Base-by-base conservation (phyloP, 169 alveolate genomes). In the Plasmodium inui region DNA sequence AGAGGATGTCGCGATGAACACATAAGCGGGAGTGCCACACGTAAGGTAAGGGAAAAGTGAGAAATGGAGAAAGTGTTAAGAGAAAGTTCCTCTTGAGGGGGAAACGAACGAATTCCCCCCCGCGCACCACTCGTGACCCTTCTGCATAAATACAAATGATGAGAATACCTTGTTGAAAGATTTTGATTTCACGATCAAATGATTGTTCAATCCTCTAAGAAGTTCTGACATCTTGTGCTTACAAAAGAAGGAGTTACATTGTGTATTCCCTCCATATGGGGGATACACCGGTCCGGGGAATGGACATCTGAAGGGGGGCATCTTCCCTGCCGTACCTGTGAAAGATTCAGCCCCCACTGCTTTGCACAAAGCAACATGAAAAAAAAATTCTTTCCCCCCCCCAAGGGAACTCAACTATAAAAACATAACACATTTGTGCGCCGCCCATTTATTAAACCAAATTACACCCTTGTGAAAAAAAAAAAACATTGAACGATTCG, bases 401-500 rank as follows among this genome's bases (percentile, higher is more conserved):
- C 9, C 1, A n/a, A n/a, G 74, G 26, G 74, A 61, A 61, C 32
- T 5, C 14, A 12, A 3, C 67, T 82, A 55, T 82, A 82, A 30
- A 28, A n/a, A 34, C 44, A 70, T 30, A 39, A 44, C 37, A 83
- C 32, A 41, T 83, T 3, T 83, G 30, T 53, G 78, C 67, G 89
- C 67, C 34, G 50, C n/a, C 61, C 2, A 80, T 41, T 82, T 53
- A 82, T 28, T 28, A 55, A 53, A 82, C 28, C 34, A 82, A 55
- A 55, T 37, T 37, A 30, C 19, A 82, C 70, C 14, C 7, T 22
- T 82, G n/a, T 12, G n/a, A 22, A 55, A 55, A 22, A n/a, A 7
- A 82, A 53, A 82, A 22, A 82, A 6, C 73, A 70, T 90, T 90
- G 94, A 90, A 90, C 94, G 76, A 61, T 84, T 79, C 94, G 94